Evolutionary conservation across 78 protist genomes (phyloP), one percentile per base, ranked within the genome.

Genomic region (Dictyostelium purpureum): DNA sequence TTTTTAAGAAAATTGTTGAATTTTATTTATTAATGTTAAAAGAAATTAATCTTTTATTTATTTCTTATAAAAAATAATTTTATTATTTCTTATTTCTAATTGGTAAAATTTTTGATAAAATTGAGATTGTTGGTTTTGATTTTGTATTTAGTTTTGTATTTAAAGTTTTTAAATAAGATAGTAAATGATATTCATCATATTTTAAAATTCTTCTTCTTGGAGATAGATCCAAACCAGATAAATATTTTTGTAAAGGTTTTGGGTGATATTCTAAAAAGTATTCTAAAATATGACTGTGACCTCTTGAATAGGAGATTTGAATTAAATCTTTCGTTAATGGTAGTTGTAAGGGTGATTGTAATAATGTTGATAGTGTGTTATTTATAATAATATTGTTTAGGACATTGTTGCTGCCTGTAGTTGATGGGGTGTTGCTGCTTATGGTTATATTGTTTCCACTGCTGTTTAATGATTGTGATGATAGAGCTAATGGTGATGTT

Each of bases 271-370:
- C 69, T 11, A 61, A 28, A 6, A 61, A 28, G 31, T 61, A 40
- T 61, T 61, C 69, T 28, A 61, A 61, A 28, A 61, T 61, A 61
- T 61, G 69, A 61, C 69, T 61, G 31, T 61, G 69, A 10, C 69
- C 37, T 61, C 69, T 61, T 10, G 69, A 61, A 31, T 61, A 61
- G 4, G 69, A 61, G 24, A 61, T 61, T 61, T 35, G 31, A 26
- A 61, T 61, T 14, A 11, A 33, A 31, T 61, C 69, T 31, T 61
- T 61, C 1, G 69, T 61, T 28, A 61, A 61, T 61, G 69, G 69
- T 24, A 61, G 31, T 61, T 35, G 31, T 61, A 61, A 31, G 24
- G 69, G 69, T 61, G 69, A 61, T n/a, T 3, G 52, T 47, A n/a
- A 59, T 31, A 28, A 26, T n/a, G 12, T 26, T 61, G 19, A 61